Evolutionary conservation across 352 stramenopile genomes (phyloP), one percentile per base, ranked within the genome.

Genomic region (Phytophthora hibernalis): DNA sequence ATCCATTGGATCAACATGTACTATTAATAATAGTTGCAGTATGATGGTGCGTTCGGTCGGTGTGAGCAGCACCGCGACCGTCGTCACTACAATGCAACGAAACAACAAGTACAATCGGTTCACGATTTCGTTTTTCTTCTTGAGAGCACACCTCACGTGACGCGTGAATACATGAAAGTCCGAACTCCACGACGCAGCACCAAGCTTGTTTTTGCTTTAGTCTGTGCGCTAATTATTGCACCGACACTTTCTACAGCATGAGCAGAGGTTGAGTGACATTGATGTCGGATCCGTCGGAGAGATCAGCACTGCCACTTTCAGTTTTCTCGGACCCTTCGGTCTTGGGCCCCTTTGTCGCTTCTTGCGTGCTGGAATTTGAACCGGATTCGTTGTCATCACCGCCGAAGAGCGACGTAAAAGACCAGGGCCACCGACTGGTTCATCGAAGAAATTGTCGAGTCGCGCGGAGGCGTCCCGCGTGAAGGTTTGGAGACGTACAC

Each of bases 401-500:
- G 16, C n/a, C n/a, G n/a, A n/a, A n/a, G n/a, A 33, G 30, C 9
- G 33, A 40, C 16, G 8, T 40, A 35, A 58, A 26, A 33, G 71
- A 80, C 59, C 16, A 67, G 79, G 24, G 52, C 77, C 9, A 54
- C 57, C 5, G 68, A 76, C 40, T 90, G 82, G 82, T 88, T 90
- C 57, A 63, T 90, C 5, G 51, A 72, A 26, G 81, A 90, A 60
- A 80, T 90, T 48, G 72, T 68, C 6, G 51, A n/a, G 5, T 71
- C 79, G 2, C 77, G 81, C 9, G 69, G 69, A 11, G 74, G 79
- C 12, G 47, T 79, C n/a, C 59, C 72, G n/a, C 74, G 81, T 21
- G 59, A 73, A 5, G 70, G 65, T 21, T 43, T 90, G 31, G 22
- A 56, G 18, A 57, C 65, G 2, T 77, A 54, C 30, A 80, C 76